Conservation (phyloP, 2,329 filamentous ascomycete species). For the Hymenoscyphus occultus region DNA sequence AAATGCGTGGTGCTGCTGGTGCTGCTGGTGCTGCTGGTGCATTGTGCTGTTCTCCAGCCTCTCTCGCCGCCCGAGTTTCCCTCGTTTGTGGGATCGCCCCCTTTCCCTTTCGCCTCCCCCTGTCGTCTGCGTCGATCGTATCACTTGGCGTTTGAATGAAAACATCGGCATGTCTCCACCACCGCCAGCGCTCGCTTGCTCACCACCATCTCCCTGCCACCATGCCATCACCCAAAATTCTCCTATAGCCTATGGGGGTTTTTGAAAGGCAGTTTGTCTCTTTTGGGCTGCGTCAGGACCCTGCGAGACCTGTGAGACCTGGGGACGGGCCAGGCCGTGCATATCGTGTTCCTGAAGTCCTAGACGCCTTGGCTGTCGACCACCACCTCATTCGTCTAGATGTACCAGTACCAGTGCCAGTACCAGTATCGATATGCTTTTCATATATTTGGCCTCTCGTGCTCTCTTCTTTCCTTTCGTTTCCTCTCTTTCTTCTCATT, state of each 20-base stretch:
- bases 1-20: neutral
- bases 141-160: conserved; percentile 31
- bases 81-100: neutral
- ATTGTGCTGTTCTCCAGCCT: neutral
- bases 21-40: neutral
- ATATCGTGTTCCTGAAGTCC: conserved; percentile 9
- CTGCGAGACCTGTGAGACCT: conserved; percentile 5
- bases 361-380: conserved; percentile 13
- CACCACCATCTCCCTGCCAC: neutral
- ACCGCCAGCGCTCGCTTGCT: conserved; percentile 12
- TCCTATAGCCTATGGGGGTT: neutral
- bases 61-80: neutral
- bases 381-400: neutral
- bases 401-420: no score
- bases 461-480: conserved; percentile 15
- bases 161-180: conserved; percentile 29
- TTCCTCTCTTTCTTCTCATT: conserved; percentile 10
- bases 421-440: conserved; percentile 14
- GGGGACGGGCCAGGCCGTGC: conserved; percentile 23
- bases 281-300: neutral
- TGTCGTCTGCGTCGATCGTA: conserved; percentile 19
- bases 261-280: neutral
- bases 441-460: conserved; percentile 28
- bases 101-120: neutral
- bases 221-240: neutral